These are phyloP conservation scores for Apiospora pterosperma DNA, from an alignment of 2,329 filamentous ascomycete genomes.

Conservation along the genomic window DNA sequence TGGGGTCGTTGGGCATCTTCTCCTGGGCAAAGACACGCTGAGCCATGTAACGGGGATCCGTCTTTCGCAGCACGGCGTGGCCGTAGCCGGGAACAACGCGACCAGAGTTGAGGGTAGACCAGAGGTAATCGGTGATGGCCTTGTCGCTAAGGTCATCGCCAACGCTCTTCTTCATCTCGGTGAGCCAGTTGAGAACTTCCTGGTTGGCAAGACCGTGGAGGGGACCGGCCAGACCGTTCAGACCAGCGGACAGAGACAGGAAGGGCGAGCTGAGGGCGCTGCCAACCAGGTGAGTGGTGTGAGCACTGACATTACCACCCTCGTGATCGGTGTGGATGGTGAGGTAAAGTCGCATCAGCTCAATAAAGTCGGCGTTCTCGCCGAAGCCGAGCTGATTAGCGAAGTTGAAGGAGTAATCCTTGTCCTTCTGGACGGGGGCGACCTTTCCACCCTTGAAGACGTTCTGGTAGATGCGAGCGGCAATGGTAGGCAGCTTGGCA, in stretches of 20 bases:
- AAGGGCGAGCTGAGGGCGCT: conserved; percentile 95
- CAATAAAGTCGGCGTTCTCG: conserved; percentile 92
- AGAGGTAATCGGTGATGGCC: conserved; percentile 97
- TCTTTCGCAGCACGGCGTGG: conserved; percentile 99
- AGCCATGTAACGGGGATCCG: conserved; percentile 96
- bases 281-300: conserved; percentile 98
- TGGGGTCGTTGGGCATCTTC: conserved; percentile 93
- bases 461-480: conserved; percentile 98
- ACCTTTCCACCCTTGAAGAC: conserved; percentile 99
- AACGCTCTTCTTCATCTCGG: conserved; percentile 95
- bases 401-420: conserved; percentile 99
- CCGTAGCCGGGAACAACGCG: conserved; percentile 98
- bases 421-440: conserved; percentile 91
- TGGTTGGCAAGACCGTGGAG: conserved; percentile 99
- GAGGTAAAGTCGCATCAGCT: conserved; percentile 97
- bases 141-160: conserved; percentile 95
- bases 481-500: conserved; percentile 98
- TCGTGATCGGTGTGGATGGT: conserved; percentile 99
- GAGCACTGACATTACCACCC: conserved; percentile 96
- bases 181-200: conserved; percentile 98
- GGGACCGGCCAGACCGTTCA: conserved; percentile 96
- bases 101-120: conserved; percentile 92
- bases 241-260: conserved; percentile 92
- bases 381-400: conserved; percentile 98
- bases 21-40: conserved; percentile 94